phyloP scores from a whole-genome alignment of 371 early-diverging fungal genomes.

The Mortierella polycephala region DNA sequence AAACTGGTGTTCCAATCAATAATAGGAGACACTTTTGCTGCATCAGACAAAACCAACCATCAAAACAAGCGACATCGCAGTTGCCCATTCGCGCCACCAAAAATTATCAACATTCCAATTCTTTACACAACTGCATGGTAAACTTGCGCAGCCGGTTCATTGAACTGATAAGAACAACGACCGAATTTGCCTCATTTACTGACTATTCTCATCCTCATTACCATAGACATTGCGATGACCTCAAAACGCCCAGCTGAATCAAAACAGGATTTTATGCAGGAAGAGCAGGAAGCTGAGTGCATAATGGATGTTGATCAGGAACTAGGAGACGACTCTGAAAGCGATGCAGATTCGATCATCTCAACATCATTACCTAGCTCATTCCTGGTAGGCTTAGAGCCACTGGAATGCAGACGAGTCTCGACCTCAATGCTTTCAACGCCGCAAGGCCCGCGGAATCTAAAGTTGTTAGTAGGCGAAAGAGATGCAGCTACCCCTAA shows the following conservation, averaged over 20 bases:
- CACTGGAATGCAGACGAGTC: conserved; percentile 15
- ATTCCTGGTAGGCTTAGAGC: conserved; percentile 13
- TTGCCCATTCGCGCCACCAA: conserved; percentile 12
- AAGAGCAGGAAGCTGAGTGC: not conserved
- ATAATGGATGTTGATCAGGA: conserved; percentile 32
- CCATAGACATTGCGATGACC: not conserved
- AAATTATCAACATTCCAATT: not conserved
- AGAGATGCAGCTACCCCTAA: conserved; percentile 16
- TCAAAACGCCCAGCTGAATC: not conserved
- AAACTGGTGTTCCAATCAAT: too few species aligned
- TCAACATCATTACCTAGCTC: conserved; percentile 38
- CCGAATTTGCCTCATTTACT: not conserved
- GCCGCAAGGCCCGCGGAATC: conserved; percentile 16
- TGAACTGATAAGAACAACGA: not conserved
- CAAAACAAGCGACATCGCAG: not conserved
- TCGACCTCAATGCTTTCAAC: conserved; percentile 22
- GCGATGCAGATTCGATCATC: conserved; percentile 20
- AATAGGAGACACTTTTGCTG: too few species aligned
- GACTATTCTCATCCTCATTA: not conserved
- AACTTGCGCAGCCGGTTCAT: not conserved
- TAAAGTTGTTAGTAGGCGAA: conserved; percentile 19
- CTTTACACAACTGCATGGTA: not conserved
- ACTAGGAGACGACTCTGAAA: conserved; percentile 4
- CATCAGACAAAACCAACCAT: too few species aligned
- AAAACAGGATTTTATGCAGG: not conserved